Evolutionary conservation across 164 flowering plant species (phyloP).

Genomic region (Saururus chinensis): DNA sequence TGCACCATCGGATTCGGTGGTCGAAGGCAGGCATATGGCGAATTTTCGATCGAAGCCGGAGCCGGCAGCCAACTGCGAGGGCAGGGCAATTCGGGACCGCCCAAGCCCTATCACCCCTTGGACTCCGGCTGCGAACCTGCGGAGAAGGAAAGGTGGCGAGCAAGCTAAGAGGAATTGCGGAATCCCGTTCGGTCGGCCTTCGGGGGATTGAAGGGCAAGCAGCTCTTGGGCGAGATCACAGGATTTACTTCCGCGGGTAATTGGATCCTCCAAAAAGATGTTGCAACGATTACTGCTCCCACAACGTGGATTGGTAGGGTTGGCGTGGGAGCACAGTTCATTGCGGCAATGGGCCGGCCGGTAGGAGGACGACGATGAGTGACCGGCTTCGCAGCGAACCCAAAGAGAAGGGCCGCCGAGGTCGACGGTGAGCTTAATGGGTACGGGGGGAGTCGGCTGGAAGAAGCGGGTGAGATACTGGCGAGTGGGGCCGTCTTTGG

Average conservation of each 20-base stretch:
- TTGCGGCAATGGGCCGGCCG: no score
- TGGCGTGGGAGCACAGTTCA: no score
- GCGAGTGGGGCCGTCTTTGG: not conserved
- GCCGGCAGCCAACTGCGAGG: slow-evolving; percentile 11
- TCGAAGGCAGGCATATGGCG: slow-evolving; percentile 8
- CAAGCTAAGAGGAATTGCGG: slow-evolving; percentile 9
- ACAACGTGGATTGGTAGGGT: no score
- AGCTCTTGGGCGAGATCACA: no score
- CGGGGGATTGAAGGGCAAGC: not conserved
- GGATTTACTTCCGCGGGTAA: not conserved
- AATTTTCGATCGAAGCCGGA: slow-evolving; percentile 6
- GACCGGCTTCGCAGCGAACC: no score
- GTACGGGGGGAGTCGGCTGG: not conserved
- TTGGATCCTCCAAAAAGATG: not conserved
- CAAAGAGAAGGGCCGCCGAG: not conserved
- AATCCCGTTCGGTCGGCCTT: not conserved
- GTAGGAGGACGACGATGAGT: no score
- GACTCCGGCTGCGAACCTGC: slow-evolving; percentile 7
- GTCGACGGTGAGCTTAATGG: not conserved
- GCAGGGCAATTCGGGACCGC: slow-evolving; percentile 3
- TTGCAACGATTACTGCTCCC: not conserved
- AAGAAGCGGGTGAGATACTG: not conserved
- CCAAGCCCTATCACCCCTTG: slow-evolving; percentile 13
- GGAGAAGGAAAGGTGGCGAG: slow-evolving; percentile 1
- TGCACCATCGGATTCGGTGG: slow-evolving; percentile 4